Evolutionary conservation across 2,329 filamentous ascomycete species (phyloP).

Genomic region (Huntiella savannae): DNA sequence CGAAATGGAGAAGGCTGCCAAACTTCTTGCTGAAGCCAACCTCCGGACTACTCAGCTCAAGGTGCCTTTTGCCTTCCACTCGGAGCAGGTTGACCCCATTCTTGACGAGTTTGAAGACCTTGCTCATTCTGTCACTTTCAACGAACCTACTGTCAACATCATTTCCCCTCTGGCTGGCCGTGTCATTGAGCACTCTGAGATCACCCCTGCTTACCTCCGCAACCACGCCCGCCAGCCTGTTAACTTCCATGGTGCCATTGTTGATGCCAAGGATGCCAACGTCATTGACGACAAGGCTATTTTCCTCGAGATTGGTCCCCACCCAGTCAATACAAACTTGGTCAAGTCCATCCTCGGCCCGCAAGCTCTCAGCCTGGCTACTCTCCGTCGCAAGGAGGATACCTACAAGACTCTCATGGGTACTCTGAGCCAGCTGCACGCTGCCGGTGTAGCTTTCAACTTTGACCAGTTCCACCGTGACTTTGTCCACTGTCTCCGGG

Average conservation of each 20-base stretch:
- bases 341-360: slow-evolving; percentile 41
- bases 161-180: slow-evolving; percentile 46
- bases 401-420: slow-evolving; percentile 44
- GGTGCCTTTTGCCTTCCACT: slow-evolving; percentile 36
- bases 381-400: slow-evolving; percentile 43
- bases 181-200: slow-evolving; percentile 28
- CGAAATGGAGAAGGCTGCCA: slow-evolving; percentile 26
- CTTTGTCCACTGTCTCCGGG: slow-evolving; percentile 22
- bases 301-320: slow-evolving; percentile 52
- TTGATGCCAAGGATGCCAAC: slow-evolving; percentile 32
- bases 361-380: slow-evolving; percentile 33
- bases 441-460: slow-evolving; percentile 41
- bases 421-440: slow-evolving; percentile 38
- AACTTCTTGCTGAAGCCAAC: slow-evolving; percentile 17
- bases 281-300: slow-evolving; percentile 42
- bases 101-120: slow-evolving; percentile 37
- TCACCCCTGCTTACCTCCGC: slow-evolving; percentile 40
- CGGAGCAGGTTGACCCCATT: slow-evolving; percentile 33
- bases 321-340: slow-evolving; percentile 48
- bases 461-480: slow-evolving; percentile 51
- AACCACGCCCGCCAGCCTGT: slow-evolving; percentile 45
- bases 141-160: slow-evolving; percentile 30
- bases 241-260: slow-evolving; percentile 41
- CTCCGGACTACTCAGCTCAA: slow-evolving; percentile 27
- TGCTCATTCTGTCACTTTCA: slow-evolving; percentile 21